Evolutionary conservation across 2,329 filamentous ascomycete genomes (phyloP), one percentile per base, ranked within the genome.

Genomic region (Pestalotiopsis sp.): DNA sequence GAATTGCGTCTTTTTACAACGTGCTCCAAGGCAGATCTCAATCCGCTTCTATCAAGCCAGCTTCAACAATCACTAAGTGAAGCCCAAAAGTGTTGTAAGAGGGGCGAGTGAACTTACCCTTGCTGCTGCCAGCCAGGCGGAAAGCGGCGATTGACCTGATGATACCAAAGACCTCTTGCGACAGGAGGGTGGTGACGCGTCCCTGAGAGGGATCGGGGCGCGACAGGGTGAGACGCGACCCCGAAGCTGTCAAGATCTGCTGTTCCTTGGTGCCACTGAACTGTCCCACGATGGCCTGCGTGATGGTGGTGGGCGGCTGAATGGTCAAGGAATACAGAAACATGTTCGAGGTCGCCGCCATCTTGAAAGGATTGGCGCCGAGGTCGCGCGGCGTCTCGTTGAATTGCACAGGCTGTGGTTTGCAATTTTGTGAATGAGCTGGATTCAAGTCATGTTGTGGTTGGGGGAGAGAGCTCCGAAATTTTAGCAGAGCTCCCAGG

Each of bases 311-410:
- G 41, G 96, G 93, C 75, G 93, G 92, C 83, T 98, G 94, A 77
- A 99, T 91, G 75, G 96, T 98, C 84, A 99, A 87, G 77, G 94
- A 96, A 85, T 99, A 99, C 84, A 99, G 91, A 81, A 98, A 98
- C 94, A 98, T 97, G 81, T 95, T 95, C 73, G 95, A 98, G 71
- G 95, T 98, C 80, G 95, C 97, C 85, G 96, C 95, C 96, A 98
- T 98, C 79, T 79, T 87, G 57, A 61, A 67, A 70, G 65, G 38
- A 68, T 59, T 57, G 75, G 74, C 75, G 76, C 76, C 77, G 73
- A 75, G 72, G 75, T 75, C 77, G 77, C 77, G 76, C 76, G 73
- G 75, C 77, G 71, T 66, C 70, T 74, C 67, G 25, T 25, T 23
- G 31, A 52, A n/a, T 25, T 66, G 45, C 59, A 27, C 66, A 41